Conservation (phyloP, 1,139 yeast genomes). For the Meyerozyma smithsonii region DNA sequence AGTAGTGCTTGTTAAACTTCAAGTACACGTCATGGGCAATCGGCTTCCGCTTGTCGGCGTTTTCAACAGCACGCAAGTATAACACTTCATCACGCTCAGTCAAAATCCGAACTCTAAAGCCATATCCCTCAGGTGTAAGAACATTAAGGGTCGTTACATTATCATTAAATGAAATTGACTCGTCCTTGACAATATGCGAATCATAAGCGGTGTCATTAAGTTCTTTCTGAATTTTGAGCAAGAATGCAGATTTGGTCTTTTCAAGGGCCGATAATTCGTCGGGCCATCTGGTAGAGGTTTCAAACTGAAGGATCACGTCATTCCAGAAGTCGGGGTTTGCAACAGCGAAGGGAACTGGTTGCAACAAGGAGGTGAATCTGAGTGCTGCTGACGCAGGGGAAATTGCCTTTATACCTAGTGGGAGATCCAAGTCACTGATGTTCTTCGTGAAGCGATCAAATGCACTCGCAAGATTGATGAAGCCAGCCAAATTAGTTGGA, state of each 20-base stretch:
- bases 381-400: slow-evolving; percentile 69
- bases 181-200: slow-evolving; percentile 59
- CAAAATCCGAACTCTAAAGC: slow-evolving; percentile 67
- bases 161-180: slow-evolving; percentile 60
- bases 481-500: slow-evolving; percentile 47
- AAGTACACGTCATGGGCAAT: slow-evolving; percentile 59
- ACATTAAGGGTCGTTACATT: slow-evolving; percentile 57
- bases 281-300: slow-evolving; percentile 92
- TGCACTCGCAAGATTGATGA: slow-evolving; percentile 53
- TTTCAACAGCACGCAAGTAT: slow-evolving; percentile 63
- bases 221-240: slow-evolving; percentile 67
- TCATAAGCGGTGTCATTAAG: slow-evolving; percentile 48
- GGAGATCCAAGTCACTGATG: slow-evolving; percentile 53
- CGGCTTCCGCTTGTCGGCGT: slow-evolving; percentile 54
- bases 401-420: slow-evolving; percentile 67
- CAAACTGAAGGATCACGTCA: slow-evolving; percentile 80
- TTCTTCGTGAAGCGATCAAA: slow-evolving; percentile 63
- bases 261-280: slow-evolving; percentile 83
- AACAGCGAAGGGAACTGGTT: slow-evolving; percentile 79
- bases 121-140: slow-evolving; percentile 82
- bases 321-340: slow-evolving; percentile 79
- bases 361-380: slow-evolving; percentile 67
- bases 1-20: slow-evolving; percentile 61
- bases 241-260: slow-evolving; percentile 84
- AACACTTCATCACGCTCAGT: slow-evolving; percentile 80